These are phyloP conservation scores for Serendipita vermifera DNA, from an alignment of 768 basidiomycete species.

Conservation along the genomic window DNA sequence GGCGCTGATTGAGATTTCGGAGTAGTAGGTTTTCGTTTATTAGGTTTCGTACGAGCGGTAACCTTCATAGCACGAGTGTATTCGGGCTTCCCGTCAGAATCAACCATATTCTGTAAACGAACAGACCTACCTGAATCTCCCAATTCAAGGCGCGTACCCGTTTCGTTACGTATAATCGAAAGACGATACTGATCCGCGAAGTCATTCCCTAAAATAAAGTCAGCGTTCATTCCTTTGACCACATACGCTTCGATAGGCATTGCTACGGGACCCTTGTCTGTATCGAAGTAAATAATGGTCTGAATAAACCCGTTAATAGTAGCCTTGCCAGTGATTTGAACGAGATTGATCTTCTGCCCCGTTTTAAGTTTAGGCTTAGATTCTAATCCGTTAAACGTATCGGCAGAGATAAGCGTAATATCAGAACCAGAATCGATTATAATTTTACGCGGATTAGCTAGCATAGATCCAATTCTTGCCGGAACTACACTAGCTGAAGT, in stretches of 20 bases:
- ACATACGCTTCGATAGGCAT: constrained; percentile 7
- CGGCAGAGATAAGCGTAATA: constrained; percentile 20
- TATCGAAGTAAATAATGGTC: neutral
- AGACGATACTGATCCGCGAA: constrained; percentile 25
- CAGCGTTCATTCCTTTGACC: constrained; percentile 19
- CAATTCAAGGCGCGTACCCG: constrained; percentile 14
- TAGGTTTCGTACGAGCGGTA: no score
- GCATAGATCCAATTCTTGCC: constrained; percentile 11
- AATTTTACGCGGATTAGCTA: constrained; percentile 8
- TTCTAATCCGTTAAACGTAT: constrained; percentile 3
- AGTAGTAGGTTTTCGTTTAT: no score
- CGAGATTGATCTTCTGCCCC: constrained; percentile 23
- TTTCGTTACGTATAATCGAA: constrained; percentile 19
- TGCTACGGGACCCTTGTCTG: neutral
- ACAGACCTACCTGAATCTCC: constrained; percentile 13
- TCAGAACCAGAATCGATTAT: constrained; percentile 26
- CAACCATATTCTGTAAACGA: no score
- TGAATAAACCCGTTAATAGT: constrained; percentile 20
- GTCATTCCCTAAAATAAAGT: constrained; percentile 19
- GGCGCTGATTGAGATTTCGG: no score
- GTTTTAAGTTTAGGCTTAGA: constrained; percentile 15
- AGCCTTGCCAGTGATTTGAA: constrained; percentile 25
- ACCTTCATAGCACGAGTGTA: no score
- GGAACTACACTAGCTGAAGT: constrained; percentile 19
- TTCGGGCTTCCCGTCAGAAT: no score